phyloP scores from a whole-genome alignment of 192 early-diverging fungal species.

The Umbelopsis vinacea region DNA sequence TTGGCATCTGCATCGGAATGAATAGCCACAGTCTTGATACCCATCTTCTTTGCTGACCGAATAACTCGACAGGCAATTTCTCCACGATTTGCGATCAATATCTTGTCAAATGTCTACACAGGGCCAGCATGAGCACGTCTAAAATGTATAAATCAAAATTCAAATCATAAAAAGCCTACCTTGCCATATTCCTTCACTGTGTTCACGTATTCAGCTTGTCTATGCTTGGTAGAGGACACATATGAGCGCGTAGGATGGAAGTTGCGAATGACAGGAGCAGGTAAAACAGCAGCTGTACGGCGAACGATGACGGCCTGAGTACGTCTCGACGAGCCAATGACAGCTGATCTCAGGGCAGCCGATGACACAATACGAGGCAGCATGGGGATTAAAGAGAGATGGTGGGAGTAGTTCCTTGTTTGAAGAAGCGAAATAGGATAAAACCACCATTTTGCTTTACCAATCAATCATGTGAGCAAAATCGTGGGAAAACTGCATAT shows the following conservation, averaged over 20 bases:
- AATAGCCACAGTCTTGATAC: constrained; percentile 92
- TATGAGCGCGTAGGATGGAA: not conserved
- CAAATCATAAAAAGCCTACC: not conserved
- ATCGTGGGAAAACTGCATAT: not conserved
- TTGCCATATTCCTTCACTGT: constrained; percentile 4
- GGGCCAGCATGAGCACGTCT: not conserved
- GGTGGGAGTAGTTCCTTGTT: not conserved
- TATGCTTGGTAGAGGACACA: constrained; percentile 4
- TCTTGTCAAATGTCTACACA: constrained; percentile 81
- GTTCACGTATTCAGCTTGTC: constrained; percentile 3
- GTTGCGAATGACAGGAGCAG: not conserved
- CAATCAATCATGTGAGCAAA: constrained; percentile 17
- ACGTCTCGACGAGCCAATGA: not conserved
- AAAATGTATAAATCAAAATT: not conserved
- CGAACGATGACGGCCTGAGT: not conserved
- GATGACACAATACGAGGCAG: constrained; percentile 20
- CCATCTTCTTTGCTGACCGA: constrained; percentile 89
- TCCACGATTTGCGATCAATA: constrained; percentile 94
- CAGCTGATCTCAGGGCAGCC: constrained; percentile 16
- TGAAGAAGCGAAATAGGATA: not conserved
- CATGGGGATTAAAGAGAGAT: constrained; percentile 8
- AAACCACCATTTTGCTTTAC: not conserved
- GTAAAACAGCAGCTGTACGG: not conserved
- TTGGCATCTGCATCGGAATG: constrained; percentile 93
- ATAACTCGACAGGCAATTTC: constrained; percentile 96